Percentiles rank a stretch among this genome's conserved stretches.
Evolutionary conservation across 1,284 basidiomycete species (phyloP).

Genomic region (Omphalotus olearius): DNA sequence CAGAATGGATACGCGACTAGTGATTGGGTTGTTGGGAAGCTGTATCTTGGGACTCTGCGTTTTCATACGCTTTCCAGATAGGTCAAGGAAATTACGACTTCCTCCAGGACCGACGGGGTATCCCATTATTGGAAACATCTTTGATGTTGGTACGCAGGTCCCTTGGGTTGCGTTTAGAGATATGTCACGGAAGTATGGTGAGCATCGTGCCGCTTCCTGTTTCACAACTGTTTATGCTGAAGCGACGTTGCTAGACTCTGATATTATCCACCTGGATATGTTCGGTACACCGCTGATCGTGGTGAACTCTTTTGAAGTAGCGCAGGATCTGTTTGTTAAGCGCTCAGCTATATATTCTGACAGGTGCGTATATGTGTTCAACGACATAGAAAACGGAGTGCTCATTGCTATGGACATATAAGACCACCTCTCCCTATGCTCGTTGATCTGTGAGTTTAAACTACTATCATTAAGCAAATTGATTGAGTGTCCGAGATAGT

Average conservation of each 20-base stretch:
- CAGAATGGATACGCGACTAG: too few relatives aligned
- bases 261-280: conserved; percentile 7
- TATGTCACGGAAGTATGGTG: too few relatives aligned
- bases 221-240: too few relatives aligned
- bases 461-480: neutral
- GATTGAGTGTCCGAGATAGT: conserved; percentile 17
- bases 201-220: too few relatives aligned
- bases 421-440: conserved; percentile 13
- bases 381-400: neutral
- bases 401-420: neutral
- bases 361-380: conserved; percentile 14
- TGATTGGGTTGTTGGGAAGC: too few relatives aligned
- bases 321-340: conserved; percentile 32
- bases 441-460: conserved; percentile 10
- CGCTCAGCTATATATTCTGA: conserved; percentile 32
- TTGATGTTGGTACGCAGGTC: too few relatives aligned
- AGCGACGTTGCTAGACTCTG: conserved; percentile 6
- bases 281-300: conserved; percentile 16
- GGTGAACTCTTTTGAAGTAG: conserved; percentile 30
- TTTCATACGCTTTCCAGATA: too few relatives aligned
- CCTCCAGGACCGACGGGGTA: too few relatives aligned
- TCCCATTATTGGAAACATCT: too few relatives aligned
- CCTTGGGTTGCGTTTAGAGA: too few relatives aligned
- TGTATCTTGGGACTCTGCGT: too few relatives aligned
- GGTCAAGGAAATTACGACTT: too few relatives aligned